These are phyloP conservation scores for Komagataella mondaviorum DNA, from an alignment of 805 yeast genomes.

Conservation along the genomic window DNA sequence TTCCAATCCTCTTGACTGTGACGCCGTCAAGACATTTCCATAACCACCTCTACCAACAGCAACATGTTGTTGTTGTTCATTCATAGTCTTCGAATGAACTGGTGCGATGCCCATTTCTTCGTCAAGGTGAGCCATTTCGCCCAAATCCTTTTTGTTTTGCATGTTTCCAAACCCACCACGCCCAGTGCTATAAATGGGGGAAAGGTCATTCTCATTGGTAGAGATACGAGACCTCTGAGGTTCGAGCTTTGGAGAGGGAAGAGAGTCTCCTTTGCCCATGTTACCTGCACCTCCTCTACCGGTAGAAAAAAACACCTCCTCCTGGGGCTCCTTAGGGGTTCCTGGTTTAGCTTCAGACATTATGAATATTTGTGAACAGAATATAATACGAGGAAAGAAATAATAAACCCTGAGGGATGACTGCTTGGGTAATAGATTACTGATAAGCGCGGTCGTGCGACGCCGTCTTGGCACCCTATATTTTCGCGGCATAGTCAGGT, in stretches of 20 bases:
- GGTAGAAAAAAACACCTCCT: conserved; percentile 28
- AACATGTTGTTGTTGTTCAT: not conserved
- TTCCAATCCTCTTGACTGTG: not conserved
- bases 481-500: not conserved
- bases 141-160: conserved; percentile 21
- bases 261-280: conserved; percentile 22
- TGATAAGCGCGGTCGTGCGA: not conserved
- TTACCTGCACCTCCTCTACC: conserved; percentile 51
- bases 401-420: not conserved
- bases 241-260: conserved; percentile 28
- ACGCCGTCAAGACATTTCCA: conserved; percentile 2
- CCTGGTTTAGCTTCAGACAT: not conserved
- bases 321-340: conserved; percentile 11
- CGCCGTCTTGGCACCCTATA: not conserved
- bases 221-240: conserved; percentile 19
- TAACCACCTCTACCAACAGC: conserved; percentile 3
- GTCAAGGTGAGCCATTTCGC: not conserved
- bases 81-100: not conserved
- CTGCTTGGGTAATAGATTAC: not conserved
- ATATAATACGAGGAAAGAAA: not conserved
- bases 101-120: conserved; percentile 1
- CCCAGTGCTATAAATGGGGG: conserved; percentile 34
- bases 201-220: conserved; percentile 24
- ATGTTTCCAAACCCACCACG: conserved; percentile 47
- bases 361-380: not conserved